Evolutionary conservation across 495 filamentous ascomycete species (phyloP).

Genomic region (Xylaria intraflava): DNA sequence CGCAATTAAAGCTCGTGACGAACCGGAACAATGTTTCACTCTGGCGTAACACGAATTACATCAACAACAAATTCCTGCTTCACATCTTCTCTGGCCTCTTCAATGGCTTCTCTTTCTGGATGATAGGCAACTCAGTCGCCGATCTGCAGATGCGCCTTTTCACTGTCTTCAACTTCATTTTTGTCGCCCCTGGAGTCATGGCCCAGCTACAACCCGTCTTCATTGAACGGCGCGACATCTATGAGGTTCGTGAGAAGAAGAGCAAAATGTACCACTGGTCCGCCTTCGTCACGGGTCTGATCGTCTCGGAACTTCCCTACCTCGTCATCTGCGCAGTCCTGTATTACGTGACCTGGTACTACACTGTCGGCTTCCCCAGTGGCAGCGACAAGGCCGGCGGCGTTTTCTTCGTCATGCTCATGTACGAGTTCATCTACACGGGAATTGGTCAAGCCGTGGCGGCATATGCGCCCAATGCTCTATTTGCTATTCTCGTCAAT

Average conservation of each 20-base stretch:
- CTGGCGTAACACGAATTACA: constrained; percentile 56
- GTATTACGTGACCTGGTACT: constrained; percentile 57
- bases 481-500: constrained; percentile 62
- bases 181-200: constrained; percentile 29
- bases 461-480: constrained; percentile 62
- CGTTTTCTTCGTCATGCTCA: constrained; percentile 38
- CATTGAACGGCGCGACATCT: constrained; percentile 52
- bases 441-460: constrained; percentile 64
- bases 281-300: constrained; percentile 53
- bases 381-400: constrained; percentile 37
- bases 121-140: constrained; percentile 11
- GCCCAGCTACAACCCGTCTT: constrained; percentile 12
- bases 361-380: constrained; percentile 45
- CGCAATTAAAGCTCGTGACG: constrained; percentile 44
- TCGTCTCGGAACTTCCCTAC: constrained; percentile 38
- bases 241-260: constrained; percentile 50
- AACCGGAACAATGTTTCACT: constrained; percentile 51
- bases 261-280: constrained; percentile 59
- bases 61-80: constrained; percentile 51
- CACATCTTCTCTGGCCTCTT: constrained; percentile 60
- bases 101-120: constrained; percentile 33
- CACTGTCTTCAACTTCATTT: constrained; percentile 65
- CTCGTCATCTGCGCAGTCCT: constrained; percentile 37
- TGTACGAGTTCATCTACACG: constrained; percentile 20
- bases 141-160: constrained; percentile 55